Evolutionary conservation across 202 grass and related monocot species (phyloP).

Genomic region (Digitaria exilis): DNA sequence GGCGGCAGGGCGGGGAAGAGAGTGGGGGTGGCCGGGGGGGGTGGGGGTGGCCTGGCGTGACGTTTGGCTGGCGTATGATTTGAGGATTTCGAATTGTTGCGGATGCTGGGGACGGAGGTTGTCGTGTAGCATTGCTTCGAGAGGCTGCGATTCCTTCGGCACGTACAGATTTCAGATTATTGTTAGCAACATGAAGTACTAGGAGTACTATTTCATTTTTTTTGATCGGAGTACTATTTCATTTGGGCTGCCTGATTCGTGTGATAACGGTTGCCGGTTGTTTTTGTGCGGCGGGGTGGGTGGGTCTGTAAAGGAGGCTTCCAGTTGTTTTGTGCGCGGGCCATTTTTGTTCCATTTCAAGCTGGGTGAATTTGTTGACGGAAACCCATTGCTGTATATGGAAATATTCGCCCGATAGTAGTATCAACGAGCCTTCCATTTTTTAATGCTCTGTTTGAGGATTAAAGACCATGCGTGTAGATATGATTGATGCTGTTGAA

Average conservation of each 20-base stretch:
- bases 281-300: background rate
- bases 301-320: too few relatives aligned
- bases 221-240: constrained; percentile 27
- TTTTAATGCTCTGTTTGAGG: background rate
- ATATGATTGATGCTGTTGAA: constrained; percentile 25
- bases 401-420: background rate
- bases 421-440: constrained; percentile 2
- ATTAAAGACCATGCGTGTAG: background rate
- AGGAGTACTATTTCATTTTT: constrained; percentile 20
- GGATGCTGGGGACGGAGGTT: background rate
- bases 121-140: background rate
- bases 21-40: background rate
- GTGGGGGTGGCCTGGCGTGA: background rate
- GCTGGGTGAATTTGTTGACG: background rate
- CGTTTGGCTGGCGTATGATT: background rate
- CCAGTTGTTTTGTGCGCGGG: background rate
- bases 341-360: constrained; percentile 17
- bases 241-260: background rate
- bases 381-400: constrained; percentile 8
- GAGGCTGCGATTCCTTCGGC: background rate
- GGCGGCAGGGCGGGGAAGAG: background rate
- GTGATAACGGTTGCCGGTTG: background rate
- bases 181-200: constrained; percentile 14
- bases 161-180: background rate
- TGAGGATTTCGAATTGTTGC: background rate